A percentile compares a stretch with the other conserved stretches of the same genome.
These are phyloP conservation scores for Nakazawaea sp. DNA, from an alignment of 805 yeast species.

Conservation along the genomic window DNA sequence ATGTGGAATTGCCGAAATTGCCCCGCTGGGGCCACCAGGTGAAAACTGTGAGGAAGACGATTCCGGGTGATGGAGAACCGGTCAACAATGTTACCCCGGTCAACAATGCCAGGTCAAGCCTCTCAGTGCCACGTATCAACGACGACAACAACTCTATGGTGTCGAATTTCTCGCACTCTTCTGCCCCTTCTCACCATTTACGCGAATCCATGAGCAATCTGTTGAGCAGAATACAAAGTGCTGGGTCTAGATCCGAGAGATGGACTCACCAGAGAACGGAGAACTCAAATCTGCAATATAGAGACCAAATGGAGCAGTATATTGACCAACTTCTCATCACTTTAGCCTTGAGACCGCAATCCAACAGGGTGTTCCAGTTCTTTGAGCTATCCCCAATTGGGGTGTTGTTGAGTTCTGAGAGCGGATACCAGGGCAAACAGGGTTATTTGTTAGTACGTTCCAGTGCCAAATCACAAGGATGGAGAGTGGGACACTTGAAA, in stretches of 20 bases:
- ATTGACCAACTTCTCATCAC: constrained; percentile 52
- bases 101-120: not conserved
- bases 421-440: constrained; percentile 79
- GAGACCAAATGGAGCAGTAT: constrained; percentile 54
- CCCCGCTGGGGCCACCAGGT: constrained; percentile 26
- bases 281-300: constrained; percentile 25
- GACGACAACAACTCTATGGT: not conserved
- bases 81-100: not conserved
- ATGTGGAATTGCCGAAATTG: constrained; percentile 31
- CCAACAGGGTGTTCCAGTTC: constrained; percentile 78
- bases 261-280: not conserved
- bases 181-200: not conserved
- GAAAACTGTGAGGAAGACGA: constrained; percentile 9
- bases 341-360: constrained; percentile 69
- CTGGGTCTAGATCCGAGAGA: no score
- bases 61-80: not conserved
- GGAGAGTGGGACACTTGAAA: constrained; percentile 89
- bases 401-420: constrained; percentile 74
- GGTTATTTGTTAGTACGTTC: constrained; percentile 79
- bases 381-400: constrained; percentile 88
- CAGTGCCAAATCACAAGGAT: constrained; percentile 83
- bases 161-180: not conserved
- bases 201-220: not conserved
- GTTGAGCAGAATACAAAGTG: constrained; percentile 1
- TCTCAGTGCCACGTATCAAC: not conserved